A percentile compares a stretch with the other conserved stretches of the same genome.
These are phyloP conservation scores for Lolium rigidum DNA, from an alignment of 176 grass and related monocot genomes.

Conservation along the genomic window DNA sequence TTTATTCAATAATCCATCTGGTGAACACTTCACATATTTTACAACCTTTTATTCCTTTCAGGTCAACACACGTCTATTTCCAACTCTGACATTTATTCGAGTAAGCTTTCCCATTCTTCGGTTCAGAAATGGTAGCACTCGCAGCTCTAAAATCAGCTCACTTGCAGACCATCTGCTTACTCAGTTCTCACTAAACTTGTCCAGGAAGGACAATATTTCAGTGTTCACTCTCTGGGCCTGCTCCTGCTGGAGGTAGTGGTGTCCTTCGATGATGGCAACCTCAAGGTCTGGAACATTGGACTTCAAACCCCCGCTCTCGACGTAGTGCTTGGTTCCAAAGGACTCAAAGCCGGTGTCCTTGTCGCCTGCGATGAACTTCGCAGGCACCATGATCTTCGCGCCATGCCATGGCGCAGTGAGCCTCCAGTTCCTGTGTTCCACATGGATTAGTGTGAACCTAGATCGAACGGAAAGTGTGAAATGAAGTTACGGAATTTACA, in stretches of 20 bases:
- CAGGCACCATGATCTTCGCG: too few species aligned
- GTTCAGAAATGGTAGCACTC: not conserved
- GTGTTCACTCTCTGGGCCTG: too few species aligned
- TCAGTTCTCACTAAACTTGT: too few species aligned
- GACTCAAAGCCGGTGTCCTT: conserved; percentile 50
- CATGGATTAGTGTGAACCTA: too few species aligned
- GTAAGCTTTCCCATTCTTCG: not conserved
- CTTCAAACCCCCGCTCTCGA: conserved; percentile 3
- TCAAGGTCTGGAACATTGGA: conserved; percentile 51
- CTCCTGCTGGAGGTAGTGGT: conserved; percentile 39
- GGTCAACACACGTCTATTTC: not conserved
- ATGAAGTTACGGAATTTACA: too few species aligned
- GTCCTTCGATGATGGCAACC: conserved; percentile 51
- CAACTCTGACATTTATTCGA: conserved; percentile 24
- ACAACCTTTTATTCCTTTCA: not conserved
- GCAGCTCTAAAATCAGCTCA: not conserved
- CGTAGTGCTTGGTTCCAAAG: conserved; percentile 34
- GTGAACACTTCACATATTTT: not conserved
- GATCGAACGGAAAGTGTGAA: too few species aligned
- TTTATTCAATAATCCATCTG: not conserved
- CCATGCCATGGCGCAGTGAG: too few species aligned
- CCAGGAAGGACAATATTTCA: too few species aligned
- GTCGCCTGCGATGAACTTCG: conserved; percentile 53
- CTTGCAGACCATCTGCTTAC: too few species aligned
- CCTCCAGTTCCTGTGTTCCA: too few species aligned